Conservation (phyloP, 179 eudicot genomes). For the Beta lomatogona region DNA sequence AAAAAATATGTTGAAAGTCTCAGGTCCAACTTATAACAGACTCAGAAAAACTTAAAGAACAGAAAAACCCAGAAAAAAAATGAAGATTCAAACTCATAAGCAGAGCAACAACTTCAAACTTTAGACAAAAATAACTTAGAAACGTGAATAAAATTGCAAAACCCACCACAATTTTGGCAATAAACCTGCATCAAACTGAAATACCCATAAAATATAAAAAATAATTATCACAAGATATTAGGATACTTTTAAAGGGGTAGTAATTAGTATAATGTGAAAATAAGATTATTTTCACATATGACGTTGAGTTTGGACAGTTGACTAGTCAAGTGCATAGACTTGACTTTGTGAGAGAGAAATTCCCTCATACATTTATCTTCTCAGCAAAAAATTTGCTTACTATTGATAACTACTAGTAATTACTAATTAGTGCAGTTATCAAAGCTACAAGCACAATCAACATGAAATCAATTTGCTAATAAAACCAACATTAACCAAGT, state of each 20-base stretch:
- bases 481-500: too few relatives aligned
- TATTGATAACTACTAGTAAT: neutral
- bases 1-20: too few relatives aligned
- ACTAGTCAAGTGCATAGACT: slow-evolving; percentile 22
- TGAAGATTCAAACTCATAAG: neutral
- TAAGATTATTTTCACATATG: neutral
- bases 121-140: neutral
- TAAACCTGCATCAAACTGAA: slow-evolving; percentile 4
- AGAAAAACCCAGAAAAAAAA: slow-evolving; percentile 2
- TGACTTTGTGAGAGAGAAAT: neutral
- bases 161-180: neutral
- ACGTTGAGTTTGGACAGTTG: slow-evolving; percentile 17
- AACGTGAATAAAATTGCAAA: neutral
- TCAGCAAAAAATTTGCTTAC: neutral
- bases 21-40: too few relatives aligned
- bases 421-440: neutral
- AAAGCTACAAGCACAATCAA: neutral
- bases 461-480: too few relatives aligned
- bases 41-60: neutral
- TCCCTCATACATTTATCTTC: too few relatives aligned
- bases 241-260: neutral
- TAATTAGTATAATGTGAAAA: slow-evolving; percentile 24
- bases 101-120: neutral
- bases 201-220: neutral
- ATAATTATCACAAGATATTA: neutral